These are phyloP conservation scores for Persicaria tinctoria DNA, from an alignment of 148 eudicot genomes.

Conservation along the genomic window DNA sequence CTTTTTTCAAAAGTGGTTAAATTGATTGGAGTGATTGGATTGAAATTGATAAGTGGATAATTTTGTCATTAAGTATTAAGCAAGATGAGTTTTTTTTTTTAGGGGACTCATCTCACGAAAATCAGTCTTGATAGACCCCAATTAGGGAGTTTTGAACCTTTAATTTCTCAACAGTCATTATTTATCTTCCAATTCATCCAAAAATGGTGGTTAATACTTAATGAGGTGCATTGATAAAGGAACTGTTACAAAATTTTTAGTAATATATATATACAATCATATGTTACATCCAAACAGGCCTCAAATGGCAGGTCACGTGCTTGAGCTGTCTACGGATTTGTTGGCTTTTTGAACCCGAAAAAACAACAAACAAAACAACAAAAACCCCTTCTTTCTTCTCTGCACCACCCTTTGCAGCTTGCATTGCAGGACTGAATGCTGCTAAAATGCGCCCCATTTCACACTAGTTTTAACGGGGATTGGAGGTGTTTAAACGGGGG, in stretches of 20 bases:
- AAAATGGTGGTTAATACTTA: too few species aligned
- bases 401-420: background rate
- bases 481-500: background rate
- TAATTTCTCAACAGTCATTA: too few species aligned
- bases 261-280: too few species aligned
- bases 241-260: too few species aligned
- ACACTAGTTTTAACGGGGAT: background rate
- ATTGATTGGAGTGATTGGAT: background rate
- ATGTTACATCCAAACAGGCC: background rate
- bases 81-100: too few species aligned
- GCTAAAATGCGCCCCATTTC: background rate
- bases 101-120: too few species aligned
- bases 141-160: too few species aligned
- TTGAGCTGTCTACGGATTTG: conserved; percentile 42
- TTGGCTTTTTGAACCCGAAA: conserved; percentile 23
- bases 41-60: background rate
- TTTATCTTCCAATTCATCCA: too few species aligned
- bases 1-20: background rate
- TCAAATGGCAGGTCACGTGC: conserved; percentile 42
- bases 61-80: too few species aligned
- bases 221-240: too few species aligned
- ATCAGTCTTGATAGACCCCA: too few species aligned
- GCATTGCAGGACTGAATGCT: background rate
- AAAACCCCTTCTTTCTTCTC: background rate
- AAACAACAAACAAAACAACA: conserved; percentile 9